Evolutionary conservation across 495 filamentous ascomycete species (phyloP).

Genomic region (Bathelium albidoporum): DNA sequence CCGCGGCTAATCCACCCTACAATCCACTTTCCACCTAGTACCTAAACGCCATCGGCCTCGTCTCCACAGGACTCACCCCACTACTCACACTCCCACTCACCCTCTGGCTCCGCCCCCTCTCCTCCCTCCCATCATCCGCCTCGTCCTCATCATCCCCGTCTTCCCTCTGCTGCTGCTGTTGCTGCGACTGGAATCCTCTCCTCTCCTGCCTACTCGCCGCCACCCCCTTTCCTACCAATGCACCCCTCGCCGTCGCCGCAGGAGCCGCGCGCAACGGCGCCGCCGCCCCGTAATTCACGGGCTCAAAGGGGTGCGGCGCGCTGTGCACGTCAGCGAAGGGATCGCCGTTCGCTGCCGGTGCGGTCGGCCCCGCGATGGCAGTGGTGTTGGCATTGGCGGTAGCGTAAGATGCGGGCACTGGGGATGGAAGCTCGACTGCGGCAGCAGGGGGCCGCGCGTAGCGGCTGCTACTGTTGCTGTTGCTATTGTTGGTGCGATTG

Average conservation of each 20-base stretch:
- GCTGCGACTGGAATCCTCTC: not conserved
- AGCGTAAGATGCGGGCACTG: not conserved
- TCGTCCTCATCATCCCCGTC: constrained; percentile 14
- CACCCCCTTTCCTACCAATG: constrained; percentile 6
- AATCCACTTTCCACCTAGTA: not conserved
- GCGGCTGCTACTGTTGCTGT: too few species aligned
- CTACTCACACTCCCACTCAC: not conserved
- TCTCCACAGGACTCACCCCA: constrained; percentile 13
- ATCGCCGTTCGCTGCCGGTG: not conserved
- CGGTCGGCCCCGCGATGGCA: not conserved
- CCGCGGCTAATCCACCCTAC: not conserved
- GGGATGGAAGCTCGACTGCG: not conserved
- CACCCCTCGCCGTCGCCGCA: not conserved
- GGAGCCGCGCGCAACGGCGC: not conserved
- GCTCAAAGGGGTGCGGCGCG: not conserved
- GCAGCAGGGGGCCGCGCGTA: not conserved
- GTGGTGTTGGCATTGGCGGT: not conserved
- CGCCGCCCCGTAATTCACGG: not conserved
- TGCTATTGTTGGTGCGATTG: constrained; percentile 1
- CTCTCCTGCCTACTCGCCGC: constrained; percentile 6
- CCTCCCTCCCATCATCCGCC: not conserved
- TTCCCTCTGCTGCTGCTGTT: constrained; percentile 15
- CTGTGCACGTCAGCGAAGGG: not conserved
- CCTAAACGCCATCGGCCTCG: constrained; percentile 5
- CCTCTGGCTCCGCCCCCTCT: not conserved